phyloP scores from a whole-genome alignment of 139 green algal species.

The Penium margaritaceum region DNA sequence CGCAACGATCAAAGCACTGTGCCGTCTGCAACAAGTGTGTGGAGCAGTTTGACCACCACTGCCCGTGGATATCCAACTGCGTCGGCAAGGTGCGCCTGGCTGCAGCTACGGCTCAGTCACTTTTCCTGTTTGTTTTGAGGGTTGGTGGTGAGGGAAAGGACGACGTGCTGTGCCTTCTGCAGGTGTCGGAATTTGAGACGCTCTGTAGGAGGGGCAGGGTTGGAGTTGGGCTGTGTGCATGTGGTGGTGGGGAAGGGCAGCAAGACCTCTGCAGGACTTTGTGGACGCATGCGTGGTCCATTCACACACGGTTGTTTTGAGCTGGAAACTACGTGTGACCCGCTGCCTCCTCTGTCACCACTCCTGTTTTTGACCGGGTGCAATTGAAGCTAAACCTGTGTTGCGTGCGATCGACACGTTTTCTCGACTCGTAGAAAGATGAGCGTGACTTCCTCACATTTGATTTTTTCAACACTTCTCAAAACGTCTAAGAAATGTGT shows the following conservation, averaged over 20 bases:
- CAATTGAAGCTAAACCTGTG: too few relatives aligned
- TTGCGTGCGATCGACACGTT: too few relatives aligned
- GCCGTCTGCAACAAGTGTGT: slow-evolving; percentile 50
- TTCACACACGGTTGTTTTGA: too few relatives aligned
- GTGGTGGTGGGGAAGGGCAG: not conserved
- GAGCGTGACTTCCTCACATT: not conserved
- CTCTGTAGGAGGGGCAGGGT: not conserved
- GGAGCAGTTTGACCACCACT: slow-evolving; percentile 91
- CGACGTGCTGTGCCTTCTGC: not conserved
- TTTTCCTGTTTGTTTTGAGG: not conserved
- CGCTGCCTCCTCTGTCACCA: not conserved
- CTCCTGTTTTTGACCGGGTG: too few relatives aligned
- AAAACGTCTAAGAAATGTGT: not conserved
- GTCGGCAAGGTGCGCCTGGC: slow-evolving; percentile 55
- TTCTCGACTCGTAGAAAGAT: too few relatives aligned
- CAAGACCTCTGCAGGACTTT: too few relatives aligned
- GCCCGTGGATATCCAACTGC: slow-evolving; percentile 79
- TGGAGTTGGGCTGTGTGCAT: not conserved
- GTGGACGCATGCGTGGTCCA: too few relatives aligned
- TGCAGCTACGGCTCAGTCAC: not conserved
- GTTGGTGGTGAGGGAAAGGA: not conserved
- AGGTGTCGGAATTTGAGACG: not conserved
- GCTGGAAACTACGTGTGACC: not conserved
- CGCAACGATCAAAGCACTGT: slow-evolving; percentile 51
- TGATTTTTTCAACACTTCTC: not conserved